Conservation (phyloP, 768 basidiomycete species). For the Sarcodon aspratus region DNA sequence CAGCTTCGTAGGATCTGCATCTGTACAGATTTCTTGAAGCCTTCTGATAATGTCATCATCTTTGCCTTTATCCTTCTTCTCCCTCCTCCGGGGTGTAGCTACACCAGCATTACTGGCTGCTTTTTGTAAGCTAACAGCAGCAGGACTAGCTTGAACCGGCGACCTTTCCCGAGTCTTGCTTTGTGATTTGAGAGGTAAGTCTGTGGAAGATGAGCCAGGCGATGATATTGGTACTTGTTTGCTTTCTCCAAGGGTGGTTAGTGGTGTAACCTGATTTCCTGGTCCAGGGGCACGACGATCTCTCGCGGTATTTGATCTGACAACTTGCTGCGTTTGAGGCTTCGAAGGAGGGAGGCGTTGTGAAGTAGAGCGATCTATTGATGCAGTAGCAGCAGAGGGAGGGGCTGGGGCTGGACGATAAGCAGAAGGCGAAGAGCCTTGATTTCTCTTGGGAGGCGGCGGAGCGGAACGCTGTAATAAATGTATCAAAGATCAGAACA, state of each 20-base stretch:
- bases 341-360: conserved; percentile 58
- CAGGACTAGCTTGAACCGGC: neutral
- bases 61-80: conserved; percentile 79
- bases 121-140: neutral
- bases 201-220: conserved; percentile 42
- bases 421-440: conserved; percentile 27
- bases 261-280: neutral
- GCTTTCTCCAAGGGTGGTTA: neutral
- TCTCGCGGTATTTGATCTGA: conserved; percentile 60
- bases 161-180: neutral
- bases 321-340: conserved; percentile 27
- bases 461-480: neutral
- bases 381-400: conserved; percentile 46
- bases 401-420: conserved; percentile 75
- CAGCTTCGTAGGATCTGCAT: conserved; percentile 90
- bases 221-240: conserved; percentile 6
- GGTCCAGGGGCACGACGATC: conserved; percentile 36
- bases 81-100: conserved; percentile 74
- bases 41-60: conserved; percentile 88
- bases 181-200: conserved; percentile 19
- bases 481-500: neutral
- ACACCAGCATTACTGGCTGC: conserved; percentile 14
- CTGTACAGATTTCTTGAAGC: conserved; percentile 92
- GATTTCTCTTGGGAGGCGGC: conserved; percentile 1
- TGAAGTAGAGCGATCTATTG: conserved; percentile 82